Base-by-base conservation (phyloP, 108 stramenopile genomes). In the Schizochytrium sp. region DNA sequence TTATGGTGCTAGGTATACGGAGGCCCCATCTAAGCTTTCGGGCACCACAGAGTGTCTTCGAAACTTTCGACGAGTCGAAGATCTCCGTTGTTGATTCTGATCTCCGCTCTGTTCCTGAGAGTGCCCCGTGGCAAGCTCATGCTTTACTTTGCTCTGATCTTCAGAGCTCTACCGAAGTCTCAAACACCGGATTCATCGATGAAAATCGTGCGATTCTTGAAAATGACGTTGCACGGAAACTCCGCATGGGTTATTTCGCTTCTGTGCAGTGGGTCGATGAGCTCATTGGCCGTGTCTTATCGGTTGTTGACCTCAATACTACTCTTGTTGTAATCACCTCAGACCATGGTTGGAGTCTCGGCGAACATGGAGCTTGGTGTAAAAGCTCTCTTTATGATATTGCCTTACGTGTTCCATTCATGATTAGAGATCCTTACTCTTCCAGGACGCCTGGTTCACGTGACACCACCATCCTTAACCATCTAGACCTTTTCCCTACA, bases 241-340 rank as follows among this genome's bases (percentile, higher is more conserved):
- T 83, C 0, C 76, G 76, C 76, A 28, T 5, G 76, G 76, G 76
- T 5, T 83, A 83, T 53, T 83, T 83, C 28, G 76, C 50, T 8
- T 83, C 50, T 40, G 76, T 83, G 38, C 50, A 83, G 28, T 83
- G 76, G 76, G 76, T 83, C 76, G 76, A 83, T 53, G 76, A 83
- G 38, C 76, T 83, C 15, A 38, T 83, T 28, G 76, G 76, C 28
- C 50, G 53, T 3, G 50, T 83, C 28, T n/a, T 83, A 19, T 17
- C 19, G 38, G 10, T 10, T 0, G 47, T 83, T n/a, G 76, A 83
- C 76, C 15, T 17, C 17, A 2, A 83, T 40, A 55, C 10, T 53
- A 83, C 76, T 19, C 76, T 83, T 53, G 3, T 83, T n/a, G 40
- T 83, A 2, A 55, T 83, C 28, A 83, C 76, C 50, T 83, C 76